These are phyloP conservation scores for Tolypocladium pustulatum DNA, from an alignment of 2,329 filamentous ascomycete genomes.

Conservation along the genomic window DNA sequence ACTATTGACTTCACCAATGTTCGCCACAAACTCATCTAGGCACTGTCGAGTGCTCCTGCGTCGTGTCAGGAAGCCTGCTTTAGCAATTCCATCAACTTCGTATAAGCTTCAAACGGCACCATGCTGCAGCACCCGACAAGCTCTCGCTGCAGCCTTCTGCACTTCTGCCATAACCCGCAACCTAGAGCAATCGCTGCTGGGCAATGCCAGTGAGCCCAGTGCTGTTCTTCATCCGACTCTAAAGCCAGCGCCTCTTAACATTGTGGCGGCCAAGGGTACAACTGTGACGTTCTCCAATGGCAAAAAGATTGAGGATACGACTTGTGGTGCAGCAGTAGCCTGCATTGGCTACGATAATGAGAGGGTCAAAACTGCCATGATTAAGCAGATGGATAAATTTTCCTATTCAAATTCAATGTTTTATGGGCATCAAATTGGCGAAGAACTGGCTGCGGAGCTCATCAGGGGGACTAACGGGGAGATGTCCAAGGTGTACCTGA, in stretches of 20 bases:
- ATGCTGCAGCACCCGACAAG: not conserved
- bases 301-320: not conserved
- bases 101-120: not conserved
- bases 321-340: not conserved
- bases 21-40: not conserved
- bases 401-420: not conserved
- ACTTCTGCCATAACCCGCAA: not conserved
- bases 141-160: not conserved
- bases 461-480: not conserved
- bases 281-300: not conserved
- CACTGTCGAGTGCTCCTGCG: not conserved
- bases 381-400: not conserved
- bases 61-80: not conserved
- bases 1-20: not conserved
- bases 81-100: not conserved
- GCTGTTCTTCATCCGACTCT: not conserved
- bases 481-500: not conserved
- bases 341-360: not conserved
- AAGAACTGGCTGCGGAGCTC: not conserved
- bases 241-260: not conserved
- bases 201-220: not conserved
- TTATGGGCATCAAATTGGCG: not conserved
- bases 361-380: not conserved
- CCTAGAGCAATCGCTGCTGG: not conserved
- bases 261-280: not conserved